phyloP scores from a whole-genome alignment of 805 yeast species.

The Ogataea chonburiensis region DNA sequence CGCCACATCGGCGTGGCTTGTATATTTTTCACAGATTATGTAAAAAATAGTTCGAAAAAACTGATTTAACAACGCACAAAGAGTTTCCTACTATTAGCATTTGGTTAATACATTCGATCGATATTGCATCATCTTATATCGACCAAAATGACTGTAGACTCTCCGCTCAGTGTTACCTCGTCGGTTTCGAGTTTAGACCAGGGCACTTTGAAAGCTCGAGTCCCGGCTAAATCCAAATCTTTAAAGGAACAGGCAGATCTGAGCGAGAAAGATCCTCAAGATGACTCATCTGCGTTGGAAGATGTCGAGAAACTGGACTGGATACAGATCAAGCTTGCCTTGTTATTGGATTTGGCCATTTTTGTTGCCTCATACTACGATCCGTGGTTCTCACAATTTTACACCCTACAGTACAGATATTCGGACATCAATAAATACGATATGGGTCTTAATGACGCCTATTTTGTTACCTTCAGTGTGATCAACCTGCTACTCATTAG shows the following conservation, averaged over 20 bases:
- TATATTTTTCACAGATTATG: constrained; percentile 5
- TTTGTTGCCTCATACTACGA: constrained; percentile 21
- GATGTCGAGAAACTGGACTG: constrained; percentile 20
- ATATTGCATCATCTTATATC: constrained; percentile 2
- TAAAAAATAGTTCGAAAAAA: constrained; percentile 8
- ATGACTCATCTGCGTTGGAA: constrained; percentile 2
- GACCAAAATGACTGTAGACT: constrained; percentile 17
- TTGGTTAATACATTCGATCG: constrained; percentile 1
- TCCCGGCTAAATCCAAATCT: constrained; percentile 4
- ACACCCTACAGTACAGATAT: constrained; percentile 40
- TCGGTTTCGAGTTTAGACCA: constrained; percentile 10
- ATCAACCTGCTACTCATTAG: constrained; percentile 58
- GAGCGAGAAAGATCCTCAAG: not conserved
- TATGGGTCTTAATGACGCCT: constrained; percentile 55
- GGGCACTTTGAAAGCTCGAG: constrained; percentile 9
- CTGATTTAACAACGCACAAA: constrained; percentile 10
- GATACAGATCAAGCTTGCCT: constrained; percentile 21
- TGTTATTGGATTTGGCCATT: constrained; percentile 18
- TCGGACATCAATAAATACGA: constrained; percentile 42
- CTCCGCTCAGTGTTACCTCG: constrained; percentile 10
- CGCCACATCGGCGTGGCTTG: constrained; percentile 7
- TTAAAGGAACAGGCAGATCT: not conserved
- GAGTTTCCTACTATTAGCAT: not conserved
- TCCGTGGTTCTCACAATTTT: constrained; percentile 36
- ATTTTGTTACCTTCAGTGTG: constrained; percentile 53